These are phyloP conservation scores for Heterobasidion irregulare DNA, from an alignment of 1,284 basidiomycete species.

Conservation along the genomic window DNA sequence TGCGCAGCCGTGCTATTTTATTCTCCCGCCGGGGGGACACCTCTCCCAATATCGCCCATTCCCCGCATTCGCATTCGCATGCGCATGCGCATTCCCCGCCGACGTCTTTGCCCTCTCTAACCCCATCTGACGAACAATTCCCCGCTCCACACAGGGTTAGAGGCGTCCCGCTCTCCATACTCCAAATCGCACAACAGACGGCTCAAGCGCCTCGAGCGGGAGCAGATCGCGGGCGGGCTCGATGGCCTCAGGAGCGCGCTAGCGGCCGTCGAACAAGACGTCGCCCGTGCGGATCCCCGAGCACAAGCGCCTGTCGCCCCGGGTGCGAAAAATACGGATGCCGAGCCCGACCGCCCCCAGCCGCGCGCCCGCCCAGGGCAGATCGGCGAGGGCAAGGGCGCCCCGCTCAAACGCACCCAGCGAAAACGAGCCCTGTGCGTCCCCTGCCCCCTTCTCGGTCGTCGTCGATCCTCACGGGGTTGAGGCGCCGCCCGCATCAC, in stretches of 20 bases:
- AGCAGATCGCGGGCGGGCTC: conserved; percentile 59
- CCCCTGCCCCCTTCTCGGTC: not conserved
- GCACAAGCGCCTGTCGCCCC: not conserved
- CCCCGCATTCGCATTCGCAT: no score
- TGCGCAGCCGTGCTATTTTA: conserved; percentile 19
- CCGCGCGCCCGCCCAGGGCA: conserved; percentile 28
- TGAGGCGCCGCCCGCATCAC: no score
- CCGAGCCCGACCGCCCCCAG: not conserved
- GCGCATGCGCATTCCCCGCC: no score
- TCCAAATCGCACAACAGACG: conserved; percentile 72
- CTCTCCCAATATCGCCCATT: no score
- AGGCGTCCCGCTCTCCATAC: conserved; percentile 45
- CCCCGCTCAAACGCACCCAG: conserved; percentile 55
- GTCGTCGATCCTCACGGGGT: not conserved
- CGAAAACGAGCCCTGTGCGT: conserved; percentile 67
- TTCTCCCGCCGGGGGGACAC: not conserved
- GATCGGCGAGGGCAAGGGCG: conserved; percentile 64
- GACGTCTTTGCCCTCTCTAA: no score
- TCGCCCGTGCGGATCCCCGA: conserved; percentile 10
- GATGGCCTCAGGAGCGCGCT: conserved; percentile 51
- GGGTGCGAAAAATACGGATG: not conserved
- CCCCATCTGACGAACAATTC: no score
- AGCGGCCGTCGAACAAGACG: conserved; percentile 35
- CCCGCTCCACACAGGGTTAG: conserved; percentile 37
- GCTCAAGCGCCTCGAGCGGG: conserved; percentile 61